Evolutionary conservation across 2,329 filamentous ascomycete genomes (phyloP).

Genomic region (Monosporascus ibericus): DNA sequence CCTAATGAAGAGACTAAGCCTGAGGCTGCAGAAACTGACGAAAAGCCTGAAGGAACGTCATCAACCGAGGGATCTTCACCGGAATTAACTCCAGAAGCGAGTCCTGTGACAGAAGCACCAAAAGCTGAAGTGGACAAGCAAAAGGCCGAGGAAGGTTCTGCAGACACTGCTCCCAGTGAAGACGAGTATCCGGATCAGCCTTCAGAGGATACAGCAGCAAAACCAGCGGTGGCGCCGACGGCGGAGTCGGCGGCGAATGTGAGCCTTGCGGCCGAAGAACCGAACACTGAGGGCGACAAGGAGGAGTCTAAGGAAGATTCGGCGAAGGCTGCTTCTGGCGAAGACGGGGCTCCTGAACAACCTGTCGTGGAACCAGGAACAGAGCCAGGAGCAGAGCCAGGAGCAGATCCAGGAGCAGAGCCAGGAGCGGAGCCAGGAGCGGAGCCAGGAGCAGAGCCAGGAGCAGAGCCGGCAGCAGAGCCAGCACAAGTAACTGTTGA

Average conservation of each 20-base stretch:
- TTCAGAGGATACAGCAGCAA: neutral
- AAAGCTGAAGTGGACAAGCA: neutral
- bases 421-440: no score
- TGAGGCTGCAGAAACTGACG: neutral
- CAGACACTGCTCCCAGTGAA: neutral
- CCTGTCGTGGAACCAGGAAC: neutral
- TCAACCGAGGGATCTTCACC: neutral
- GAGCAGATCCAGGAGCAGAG: no score
- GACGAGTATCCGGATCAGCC: neutral
- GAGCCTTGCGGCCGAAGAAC: neutral
- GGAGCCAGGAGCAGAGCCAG: no score
- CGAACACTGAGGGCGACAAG: neutral
- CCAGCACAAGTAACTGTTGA: neutral
- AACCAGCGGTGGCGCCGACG: neutral
- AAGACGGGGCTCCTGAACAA: neutral
- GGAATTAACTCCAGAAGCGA: neutral
- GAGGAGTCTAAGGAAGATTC: neutral
- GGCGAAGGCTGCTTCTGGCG: neutral
- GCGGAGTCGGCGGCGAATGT: neutral
- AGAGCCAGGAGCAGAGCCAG: neutral
- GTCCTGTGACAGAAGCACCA: neutral
- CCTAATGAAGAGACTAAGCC: neutral
- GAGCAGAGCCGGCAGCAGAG: neutral
- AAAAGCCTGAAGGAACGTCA: neutral
- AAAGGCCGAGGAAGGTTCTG: neutral